Base-by-base conservation (phyloP, 2,329 filamentous ascomycete species). In the Nemania abortiva region DNA sequence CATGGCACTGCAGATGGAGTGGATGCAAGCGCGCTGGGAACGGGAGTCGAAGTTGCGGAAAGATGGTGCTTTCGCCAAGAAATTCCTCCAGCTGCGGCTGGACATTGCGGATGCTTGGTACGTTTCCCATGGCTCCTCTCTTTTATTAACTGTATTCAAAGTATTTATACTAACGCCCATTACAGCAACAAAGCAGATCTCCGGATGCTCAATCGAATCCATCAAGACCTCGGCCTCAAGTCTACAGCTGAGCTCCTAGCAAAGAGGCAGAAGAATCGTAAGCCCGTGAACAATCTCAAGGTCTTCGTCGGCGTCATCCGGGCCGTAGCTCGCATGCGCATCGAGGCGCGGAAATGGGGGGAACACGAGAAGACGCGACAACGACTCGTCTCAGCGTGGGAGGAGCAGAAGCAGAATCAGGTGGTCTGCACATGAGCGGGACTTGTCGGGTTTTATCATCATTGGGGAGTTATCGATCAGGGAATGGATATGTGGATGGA, bases 61-160 rank as follows among this genome's bases (percentile, higher is more conserved):
- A 71, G 93, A 95, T 76, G 88, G 95, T 37, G 92, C 92, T 9
- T 97, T 91, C 82, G 93, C 93, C 72, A 99, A 99, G 86, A 89
- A 88, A 73, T 95, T 93, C 80, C 89, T 98, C 82, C 82, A 90
- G 75, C 85, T 93, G 79, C 90, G 94, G 80, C 89, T 97, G 63
- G 90, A 94, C 74, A 89, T 97, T 76, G 94, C 94, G 75, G 91
- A 94, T 77, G 91, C 93, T 83, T 98, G 95, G 95, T 98, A 90
- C 74, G 93, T 91, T 73, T 22, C 49, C 22, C 7, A 24, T 29
- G 2, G 13, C 4, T 9, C 31, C 60, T 56, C 57, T 57, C 53
- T 37, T 31, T 37, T 20, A 13, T 55, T 6, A 31, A 13, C 9
- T 6, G 3, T 20, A 31, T 31, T 24, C 49, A 52, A 52, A 52